A percentile compares a stretch with the other conserved stretches of the same genome.
phyloP scores from a whole-genome alignment of 305 asterid species.

The Striga hermonthica region DNA sequence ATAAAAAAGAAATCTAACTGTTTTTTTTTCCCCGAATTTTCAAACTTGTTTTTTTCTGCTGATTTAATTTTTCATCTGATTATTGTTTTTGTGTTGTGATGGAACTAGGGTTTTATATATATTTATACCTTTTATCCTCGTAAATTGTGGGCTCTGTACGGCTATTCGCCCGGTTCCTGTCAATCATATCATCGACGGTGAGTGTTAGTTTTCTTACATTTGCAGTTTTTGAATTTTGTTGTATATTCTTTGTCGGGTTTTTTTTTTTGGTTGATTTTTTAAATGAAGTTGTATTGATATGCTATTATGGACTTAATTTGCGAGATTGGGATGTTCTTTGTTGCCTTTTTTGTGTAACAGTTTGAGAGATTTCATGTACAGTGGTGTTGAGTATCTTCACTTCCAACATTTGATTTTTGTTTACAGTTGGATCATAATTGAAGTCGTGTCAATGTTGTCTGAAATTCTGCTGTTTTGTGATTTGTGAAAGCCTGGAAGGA shows the following conservation, averaged over 20 bases:
- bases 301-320: background rate
- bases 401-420: background rate
- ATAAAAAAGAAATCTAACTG: conserved; percentile 12
- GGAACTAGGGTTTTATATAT: conserved; percentile 43
- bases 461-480: background rate
- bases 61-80: too few relatives aligned
- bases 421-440: background rate
- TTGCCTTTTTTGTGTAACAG: background rate
- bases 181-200: conserved; percentile 25
- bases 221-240: conserved; percentile 8
- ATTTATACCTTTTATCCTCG: conserved; percentile 32
- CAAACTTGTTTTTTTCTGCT: background rate
- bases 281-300: background rate
- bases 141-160: conserved; percentile 28
- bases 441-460: conserved; percentile 3
- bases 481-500: conserved; percentile 1
- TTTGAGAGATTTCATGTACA: background rate
- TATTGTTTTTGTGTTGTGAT: conserved; percentile 18
- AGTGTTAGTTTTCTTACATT: conserved; percentile 21
- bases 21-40: background rate
- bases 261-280: background rate
- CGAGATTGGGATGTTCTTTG: background rate
- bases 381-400: background rate
- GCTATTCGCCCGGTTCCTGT: conserved; percentile 20
- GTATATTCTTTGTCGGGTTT: background rate